These are phyloP conservation scores for Croton laevigatus DNA, from an alignment of 441 rosid species.

Conservation along the genomic window DNA sequence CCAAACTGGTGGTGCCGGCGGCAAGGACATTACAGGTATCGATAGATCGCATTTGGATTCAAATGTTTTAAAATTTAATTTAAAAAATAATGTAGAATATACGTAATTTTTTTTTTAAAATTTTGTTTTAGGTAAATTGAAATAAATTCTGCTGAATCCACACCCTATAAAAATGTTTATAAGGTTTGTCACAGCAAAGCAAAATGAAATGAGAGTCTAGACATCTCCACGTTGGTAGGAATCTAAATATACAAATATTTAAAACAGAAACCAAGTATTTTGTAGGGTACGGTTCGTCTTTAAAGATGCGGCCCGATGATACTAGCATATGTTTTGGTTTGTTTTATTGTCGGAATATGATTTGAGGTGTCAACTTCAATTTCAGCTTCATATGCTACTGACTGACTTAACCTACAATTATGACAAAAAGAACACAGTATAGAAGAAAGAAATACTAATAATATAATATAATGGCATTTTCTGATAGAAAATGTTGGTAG, in stretches of 20 bases:
- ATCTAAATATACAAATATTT: too few relatives aligned
- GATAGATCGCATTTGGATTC: too few relatives aligned
- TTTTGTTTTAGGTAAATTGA: neutral
- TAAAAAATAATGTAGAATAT: too few relatives aligned
- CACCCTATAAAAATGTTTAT: too few relatives aligned
- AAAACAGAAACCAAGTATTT: neutral
- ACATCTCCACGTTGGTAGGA: too few relatives aligned
- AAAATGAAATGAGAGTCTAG: too few relatives aligned
- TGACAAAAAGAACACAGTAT: neutral
- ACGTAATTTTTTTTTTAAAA: too few relatives aligned
- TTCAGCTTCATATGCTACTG: neutral
- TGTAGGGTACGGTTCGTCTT: neutral
- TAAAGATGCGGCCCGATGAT: too few relatives aligned
- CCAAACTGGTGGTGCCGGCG: constrained; percentile 26
- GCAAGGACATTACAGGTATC: constrained; percentile 46
- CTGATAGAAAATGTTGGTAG: neutral
- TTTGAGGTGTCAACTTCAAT: neutral
- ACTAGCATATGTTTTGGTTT: neutral
- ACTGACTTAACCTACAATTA: constrained; percentile 5
- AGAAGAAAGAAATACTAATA: neutral
- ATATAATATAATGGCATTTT: neutral
- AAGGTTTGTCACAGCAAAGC: too few relatives aligned
- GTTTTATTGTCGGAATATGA: neutral
- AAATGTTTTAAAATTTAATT: neutral
- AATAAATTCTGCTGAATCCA: too few relatives aligned